These are phyloP conservation scores for Carex sylvatica DNA, from an alignment of 202 grass and related monocot genomes.

Conservation along the genomic window DNA sequence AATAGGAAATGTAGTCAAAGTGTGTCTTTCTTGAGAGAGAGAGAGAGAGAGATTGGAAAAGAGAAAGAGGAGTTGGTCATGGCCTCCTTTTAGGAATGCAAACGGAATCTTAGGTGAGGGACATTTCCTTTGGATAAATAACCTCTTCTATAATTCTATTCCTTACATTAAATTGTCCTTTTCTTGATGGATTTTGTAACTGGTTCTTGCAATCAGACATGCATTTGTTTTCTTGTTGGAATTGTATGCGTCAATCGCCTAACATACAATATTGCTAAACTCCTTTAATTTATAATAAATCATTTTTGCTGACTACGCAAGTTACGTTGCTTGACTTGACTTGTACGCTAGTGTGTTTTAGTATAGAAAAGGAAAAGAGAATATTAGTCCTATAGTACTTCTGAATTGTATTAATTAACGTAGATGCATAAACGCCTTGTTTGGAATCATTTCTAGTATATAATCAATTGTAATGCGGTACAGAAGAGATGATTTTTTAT, in stretches of 20 bases:
- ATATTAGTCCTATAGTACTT: background rate
- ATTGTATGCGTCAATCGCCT: background rate
- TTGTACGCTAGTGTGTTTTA: background rate
- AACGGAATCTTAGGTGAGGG: constrained; percentile 32
- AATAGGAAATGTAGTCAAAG: background rate
- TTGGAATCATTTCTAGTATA: background rate
- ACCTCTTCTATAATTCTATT: constrained; percentile 29
- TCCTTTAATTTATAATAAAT: background rate
- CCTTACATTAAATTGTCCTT: constrained; percentile 8
- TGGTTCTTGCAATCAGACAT: constrained; percentile 27
- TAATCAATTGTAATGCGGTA: background rate
- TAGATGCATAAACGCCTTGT: background rate
- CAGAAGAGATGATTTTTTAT: constrained; percentile 11
- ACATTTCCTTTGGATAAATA: constrained; percentile 45
- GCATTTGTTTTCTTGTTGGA: constrained; percentile 3
- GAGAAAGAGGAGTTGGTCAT: background rate
- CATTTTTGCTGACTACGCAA: background rate
- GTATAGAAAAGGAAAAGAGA: background rate
- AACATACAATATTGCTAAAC: background rate
- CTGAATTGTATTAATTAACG: background rate
- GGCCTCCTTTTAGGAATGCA: constrained; percentile 28
- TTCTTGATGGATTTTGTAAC: constrained; percentile 39
- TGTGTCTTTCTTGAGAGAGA: background rate
- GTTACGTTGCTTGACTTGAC: constrained; percentile 6
- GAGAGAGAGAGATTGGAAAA: background rate